These are phyloP conservation scores for Brasilioporus rufonigricans DNA, from an alignment of 768 basidiomycete species.

Conservation along the genomic window DNA sequence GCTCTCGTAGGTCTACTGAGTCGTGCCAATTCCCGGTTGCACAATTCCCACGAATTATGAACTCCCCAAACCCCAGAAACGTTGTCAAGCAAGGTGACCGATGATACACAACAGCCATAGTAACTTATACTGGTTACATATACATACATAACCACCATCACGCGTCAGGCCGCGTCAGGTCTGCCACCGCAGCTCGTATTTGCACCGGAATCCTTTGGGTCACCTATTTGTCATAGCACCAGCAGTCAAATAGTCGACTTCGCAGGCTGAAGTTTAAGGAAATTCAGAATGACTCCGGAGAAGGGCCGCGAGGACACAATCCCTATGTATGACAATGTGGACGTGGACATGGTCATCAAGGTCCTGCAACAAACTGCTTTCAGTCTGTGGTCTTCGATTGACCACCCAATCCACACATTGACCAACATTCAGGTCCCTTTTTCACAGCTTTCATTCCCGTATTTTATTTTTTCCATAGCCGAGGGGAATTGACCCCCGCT, in stretches of 20 bases:
- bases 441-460: slow-evolving; percentile 79
- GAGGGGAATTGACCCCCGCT: slow-evolving; percentile 46
- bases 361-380: slow-evolving; percentile 76
- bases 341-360: slow-evolving; percentile 77
- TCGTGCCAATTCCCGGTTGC: too few species aligned
- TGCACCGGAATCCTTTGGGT: not conserved
- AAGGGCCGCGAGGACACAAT: slow-evolving; percentile 33
- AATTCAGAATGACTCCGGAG: slow-evolving; percentile 16
- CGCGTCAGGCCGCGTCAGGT: too few species aligned
- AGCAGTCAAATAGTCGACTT: not conserved
- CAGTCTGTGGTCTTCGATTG: slow-evolving; percentile 48
- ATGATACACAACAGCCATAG: too few species aligned
- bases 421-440: slow-evolving; percentile 62
- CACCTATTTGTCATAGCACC: not conserved
- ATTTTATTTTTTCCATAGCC: slow-evolving; percentile 73
- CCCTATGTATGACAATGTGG: slow-evolving; percentile 66
- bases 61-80: too few species aligned
- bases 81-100: too few species aligned
- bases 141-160: too few species aligned
- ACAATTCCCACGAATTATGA: too few species aligned
- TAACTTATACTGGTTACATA: too few species aligned
- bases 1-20: too few species aligned
- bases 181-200: not conserved
- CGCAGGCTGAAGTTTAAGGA: not conserved
- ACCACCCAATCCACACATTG: not conserved